Conservation (phyloP, 2,329 filamentous ascomycete genomes). For the Venturia effusa region DNA sequence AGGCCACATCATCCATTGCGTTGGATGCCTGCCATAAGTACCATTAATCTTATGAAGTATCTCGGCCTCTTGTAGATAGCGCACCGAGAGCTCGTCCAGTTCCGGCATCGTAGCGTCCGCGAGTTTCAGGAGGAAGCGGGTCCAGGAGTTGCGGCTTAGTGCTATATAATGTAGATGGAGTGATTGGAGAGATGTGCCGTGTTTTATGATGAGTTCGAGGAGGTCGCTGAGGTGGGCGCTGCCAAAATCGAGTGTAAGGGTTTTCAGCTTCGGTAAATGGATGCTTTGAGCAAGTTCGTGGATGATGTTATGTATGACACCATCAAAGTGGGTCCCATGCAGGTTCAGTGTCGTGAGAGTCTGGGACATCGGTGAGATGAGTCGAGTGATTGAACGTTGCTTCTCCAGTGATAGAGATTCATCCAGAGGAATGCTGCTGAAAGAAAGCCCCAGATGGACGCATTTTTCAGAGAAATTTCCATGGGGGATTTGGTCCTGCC, state of each 20-base stretch:
- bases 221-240: neutral
- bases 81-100: neutral
- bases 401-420: neutral
- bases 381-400: neutral
- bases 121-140: neutral
- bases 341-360: neutral
- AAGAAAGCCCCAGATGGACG: neutral
- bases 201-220: neutral
- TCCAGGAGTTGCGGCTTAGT: neutral
- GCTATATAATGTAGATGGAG: neutral
- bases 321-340: neutral
- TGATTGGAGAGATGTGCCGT: neutral
- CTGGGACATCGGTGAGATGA: neutral
- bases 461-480: neutral
- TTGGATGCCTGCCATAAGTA: neutral
- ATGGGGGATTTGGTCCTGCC: neutral
- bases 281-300: neutral
- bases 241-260: neutral
- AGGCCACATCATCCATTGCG: neutral
- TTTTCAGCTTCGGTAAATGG: neutral
- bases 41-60: neutral
- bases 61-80: neutral
- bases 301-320: neutral
- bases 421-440: neutral
- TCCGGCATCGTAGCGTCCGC: neutral